These are phyloP conservation scores for Didymella glomerata DNA, from an alignment of 2,329 filamentous ascomycete genomes.

Conservation along the genomic window DNA sequence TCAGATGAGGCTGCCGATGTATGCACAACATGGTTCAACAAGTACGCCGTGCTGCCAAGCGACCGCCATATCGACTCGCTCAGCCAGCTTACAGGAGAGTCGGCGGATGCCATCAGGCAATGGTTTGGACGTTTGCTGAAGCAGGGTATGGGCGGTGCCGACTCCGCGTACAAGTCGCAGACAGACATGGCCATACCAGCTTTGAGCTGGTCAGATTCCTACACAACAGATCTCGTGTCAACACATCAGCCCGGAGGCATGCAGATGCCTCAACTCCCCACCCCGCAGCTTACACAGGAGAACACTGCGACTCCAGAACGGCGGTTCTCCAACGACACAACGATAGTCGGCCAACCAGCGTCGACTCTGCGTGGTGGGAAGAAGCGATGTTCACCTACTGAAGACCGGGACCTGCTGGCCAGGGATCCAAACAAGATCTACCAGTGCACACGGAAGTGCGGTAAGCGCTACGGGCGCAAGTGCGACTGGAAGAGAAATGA, in stretches of 20 bases:
- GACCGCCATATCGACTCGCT: constrained; percentile 49
- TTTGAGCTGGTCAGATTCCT: constrained; percentile 33
- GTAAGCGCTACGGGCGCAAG: constrained; percentile 50
- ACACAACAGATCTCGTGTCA: constrained; percentile 27
- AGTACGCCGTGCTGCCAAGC: constrained; percentile 49
- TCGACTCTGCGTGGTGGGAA: constrained; percentile 40
- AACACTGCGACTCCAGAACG: constrained; percentile 27
- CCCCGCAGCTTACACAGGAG: constrained; percentile 16
- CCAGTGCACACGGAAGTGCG: constrained; percentile 51
- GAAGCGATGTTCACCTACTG: constrained; percentile 48
- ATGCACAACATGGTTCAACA: constrained; percentile 51
- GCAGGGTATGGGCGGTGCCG: constrained; percentile 48
- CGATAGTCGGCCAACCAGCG: constrained; percentile 23
- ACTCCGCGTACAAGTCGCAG: constrained; percentile 52
- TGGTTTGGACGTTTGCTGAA: constrained; percentile 50
- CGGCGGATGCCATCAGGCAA: constrained; percentile 43
- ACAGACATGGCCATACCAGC: constrained; percentile 38
- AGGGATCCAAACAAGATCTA: constrained; percentile 50
- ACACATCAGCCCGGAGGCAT: constrained; percentile 14
- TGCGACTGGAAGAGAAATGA: constrained; percentile 53
- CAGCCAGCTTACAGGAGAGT: constrained; percentile 48
- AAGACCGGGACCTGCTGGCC: constrained; percentile 39
- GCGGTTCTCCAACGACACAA: constrained; percentile 30
- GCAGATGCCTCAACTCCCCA: constrained; percentile 6
- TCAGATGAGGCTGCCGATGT: constrained; percentile 50